Conservation (phyloP, 108 stramenopile species). For the Cylindrotheca fusiformis region DNA sequence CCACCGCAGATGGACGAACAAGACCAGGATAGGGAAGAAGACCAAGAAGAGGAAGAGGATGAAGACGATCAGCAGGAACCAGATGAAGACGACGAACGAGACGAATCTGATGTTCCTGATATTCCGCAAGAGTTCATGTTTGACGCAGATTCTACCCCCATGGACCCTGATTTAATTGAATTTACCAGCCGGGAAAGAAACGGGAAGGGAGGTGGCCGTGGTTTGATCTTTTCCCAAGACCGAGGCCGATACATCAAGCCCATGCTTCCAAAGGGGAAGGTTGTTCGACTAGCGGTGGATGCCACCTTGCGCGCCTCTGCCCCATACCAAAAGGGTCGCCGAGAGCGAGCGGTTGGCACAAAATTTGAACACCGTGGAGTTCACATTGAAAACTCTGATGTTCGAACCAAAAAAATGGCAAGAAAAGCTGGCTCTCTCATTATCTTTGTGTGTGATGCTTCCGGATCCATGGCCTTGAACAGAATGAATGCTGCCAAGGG, state of each 20-base stretch:
- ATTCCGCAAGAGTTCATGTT: conserved; percentile 98
- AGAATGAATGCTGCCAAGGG: conserved; percentile 99
- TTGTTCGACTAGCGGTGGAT: conserved; percentile 82
- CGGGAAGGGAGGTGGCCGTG: conserved; percentile 95
- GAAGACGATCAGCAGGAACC: conserved; percentile 70
- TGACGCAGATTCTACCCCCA: conserved; percentile 91
- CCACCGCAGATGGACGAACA: conserved; percentile 84
- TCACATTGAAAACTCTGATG: conserved; percentile 87
- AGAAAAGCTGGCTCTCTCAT: conserved; percentile 96
- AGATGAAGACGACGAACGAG: conserved; percentile 68
- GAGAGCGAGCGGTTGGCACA: conserved; percentile 72
- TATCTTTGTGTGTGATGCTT: conserved; percentile 95
- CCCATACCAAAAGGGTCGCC: conserved; percentile 89
- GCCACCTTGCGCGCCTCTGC: conserved; percentile 95
- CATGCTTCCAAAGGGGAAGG: conserved; percentile 96
- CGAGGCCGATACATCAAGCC: conserved; percentile 98
- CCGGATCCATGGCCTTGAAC: conserved; percentile 97
- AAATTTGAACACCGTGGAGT: conserved; percentile 79
- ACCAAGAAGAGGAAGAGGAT: conserved; percentile 83
- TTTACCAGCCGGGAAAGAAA: conserved; percentile 73
- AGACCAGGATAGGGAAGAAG: conserved; percentile 77
- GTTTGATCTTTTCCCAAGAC: conserved; percentile 94
- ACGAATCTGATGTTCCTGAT: conserved; percentile 82
- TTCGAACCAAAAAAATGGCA: conserved; percentile 95
- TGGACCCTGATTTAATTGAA: conserved; percentile 93